Conservation (phyloP, 202 grass and related monocot species). For the Bolboschoenoplectus hybrid region DNA sequence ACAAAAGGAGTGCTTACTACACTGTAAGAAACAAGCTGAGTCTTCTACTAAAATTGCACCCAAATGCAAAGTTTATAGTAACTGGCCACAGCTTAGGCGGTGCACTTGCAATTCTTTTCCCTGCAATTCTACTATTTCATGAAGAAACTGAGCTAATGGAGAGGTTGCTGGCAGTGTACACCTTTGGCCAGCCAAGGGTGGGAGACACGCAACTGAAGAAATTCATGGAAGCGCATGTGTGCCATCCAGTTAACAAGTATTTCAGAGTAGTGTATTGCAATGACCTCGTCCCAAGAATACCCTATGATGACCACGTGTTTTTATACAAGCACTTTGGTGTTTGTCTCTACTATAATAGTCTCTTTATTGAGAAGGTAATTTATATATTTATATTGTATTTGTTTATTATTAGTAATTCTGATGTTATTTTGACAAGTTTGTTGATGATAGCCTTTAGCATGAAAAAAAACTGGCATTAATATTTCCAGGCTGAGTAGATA, state of each 20-base stretch:
- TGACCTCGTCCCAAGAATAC: conserved; percentile 56
- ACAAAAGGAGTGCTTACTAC: conserved; percentile 66
- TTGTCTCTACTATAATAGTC: conserved; percentile 58
- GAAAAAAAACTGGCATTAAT: neutral
- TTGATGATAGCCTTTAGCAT: conserved; percentile 4
- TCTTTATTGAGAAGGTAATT: conserved; percentile 68
- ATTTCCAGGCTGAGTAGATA: neutral
- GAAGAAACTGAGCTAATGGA: conserved; percentile 54
- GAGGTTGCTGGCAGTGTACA: conserved; percentile 53
- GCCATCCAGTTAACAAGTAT: conserved; percentile 50
- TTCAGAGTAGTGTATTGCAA: conserved; percentile 61
- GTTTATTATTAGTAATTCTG: neutral
- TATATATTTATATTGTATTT: neutral
- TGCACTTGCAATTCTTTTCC: conserved; percentile 69
- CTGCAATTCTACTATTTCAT: conserved; percentile 62
- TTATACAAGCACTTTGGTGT: conserved; percentile 68
- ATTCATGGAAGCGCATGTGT: conserved; percentile 57
- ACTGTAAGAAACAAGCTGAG: conserved; percentile 57
- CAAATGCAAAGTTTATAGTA: conserved; percentile 64
- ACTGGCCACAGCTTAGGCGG: conserved; percentile 80
- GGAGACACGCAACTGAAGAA: conserved; percentile 67
- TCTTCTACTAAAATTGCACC: conserved; percentile 47
- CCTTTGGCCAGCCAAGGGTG: conserved; percentile 82
- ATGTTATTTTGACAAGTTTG: neutral
- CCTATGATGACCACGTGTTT: conserved; percentile 46